A percentile compares a stretch with the other conserved stretches of the same genome.
Conservation (phyloP, 805 yeast species). For the Saccharomycopsis fibuligera region DNA sequence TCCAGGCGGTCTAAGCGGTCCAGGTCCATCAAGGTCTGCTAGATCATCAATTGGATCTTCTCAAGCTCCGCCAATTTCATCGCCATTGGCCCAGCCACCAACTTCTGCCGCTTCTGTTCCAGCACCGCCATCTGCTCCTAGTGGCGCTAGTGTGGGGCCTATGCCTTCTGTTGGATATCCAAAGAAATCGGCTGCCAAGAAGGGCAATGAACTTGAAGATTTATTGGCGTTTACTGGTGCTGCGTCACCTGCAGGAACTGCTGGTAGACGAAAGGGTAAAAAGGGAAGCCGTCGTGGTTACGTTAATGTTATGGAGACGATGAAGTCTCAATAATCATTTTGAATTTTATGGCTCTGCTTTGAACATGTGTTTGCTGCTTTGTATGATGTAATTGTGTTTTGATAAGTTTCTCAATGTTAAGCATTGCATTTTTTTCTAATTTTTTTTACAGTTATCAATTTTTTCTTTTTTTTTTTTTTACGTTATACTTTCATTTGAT, state of each 20-base stretch:
- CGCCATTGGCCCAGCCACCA: not conserved
- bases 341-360: too few relatives aligned
- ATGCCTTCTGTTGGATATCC: constrained; percentile 9
- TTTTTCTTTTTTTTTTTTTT: not conserved
- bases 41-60: not conserved
- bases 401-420: too few relatives aligned
- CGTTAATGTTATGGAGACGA: constrained; percentile 19
- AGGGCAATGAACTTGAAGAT: constrained; percentile 9
- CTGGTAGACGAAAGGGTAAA: constrained; percentile 7
- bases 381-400: too few relatives aligned
- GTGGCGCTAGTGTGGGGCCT: not conserved
- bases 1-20: not conserved
- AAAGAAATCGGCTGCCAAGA: not conserved
- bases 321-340: too few relatives aligned
- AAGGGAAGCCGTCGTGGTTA: constrained; percentile 15
- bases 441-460: not conserved
- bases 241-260: not conserved
- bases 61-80: too few relatives aligned
- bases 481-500: too few relatives aligned
- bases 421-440: too few relatives aligned
- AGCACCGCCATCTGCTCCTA: not conserved
- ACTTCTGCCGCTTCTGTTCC: not conserved
- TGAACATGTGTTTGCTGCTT: too few relatives aligned
- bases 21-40: too few relatives aligned
- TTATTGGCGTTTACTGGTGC: constrained; percentile 9